Base-by-base conservation (phyloP, 179 eudicot genomes). In the Spergularia azorica region DNA sequence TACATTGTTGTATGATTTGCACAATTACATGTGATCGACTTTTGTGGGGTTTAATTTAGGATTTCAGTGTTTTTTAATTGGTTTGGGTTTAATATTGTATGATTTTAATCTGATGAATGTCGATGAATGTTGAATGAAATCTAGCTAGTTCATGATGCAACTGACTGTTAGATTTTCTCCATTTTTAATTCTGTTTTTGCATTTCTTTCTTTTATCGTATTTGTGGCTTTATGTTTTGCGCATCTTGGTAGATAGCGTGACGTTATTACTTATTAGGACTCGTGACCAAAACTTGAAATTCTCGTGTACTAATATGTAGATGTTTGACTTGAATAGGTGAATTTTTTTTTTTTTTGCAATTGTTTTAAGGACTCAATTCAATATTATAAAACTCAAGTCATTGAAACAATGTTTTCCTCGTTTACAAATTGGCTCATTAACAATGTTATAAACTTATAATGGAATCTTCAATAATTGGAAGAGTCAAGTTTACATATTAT, bases 21-120 rank as follows among this genome's bases (percentile, higher is more conserved):
- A 63, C 71, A 54, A n/a, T 50, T 63, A 60, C 70, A 63, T 75
- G 70, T 52, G 3, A 41, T 32, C 4, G 39, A 36, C 39, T 64
- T 32, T 5, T 21, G 4, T 70, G 39, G 59, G 20, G 32, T 70
- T 15, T 70, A 43, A 20, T 62, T 67, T 62, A 57, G 61, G 57
- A 8, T 11, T 12, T 43, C 32, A 32, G 32, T 50, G 7, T 14
- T 52, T 26, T 63, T 51, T 51, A 13, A 21, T 32, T 36, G 39
- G 4, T 36, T 52, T 62, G 60, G 11, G 48, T 69, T 10, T 5
- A 46, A 12, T 73, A 43, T 73, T 43, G 67, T 20, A 59, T 2
- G 41, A 60, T 11, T 43, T 36, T 70, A 10, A 50, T 12, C 21
- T 43, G 59, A 20, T 61, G 56, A 21, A 21, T 21, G 21, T 21